Conservation (phyloP, 2,329 filamentous ascomycete species). For the Claviceps sp. region DNA sequence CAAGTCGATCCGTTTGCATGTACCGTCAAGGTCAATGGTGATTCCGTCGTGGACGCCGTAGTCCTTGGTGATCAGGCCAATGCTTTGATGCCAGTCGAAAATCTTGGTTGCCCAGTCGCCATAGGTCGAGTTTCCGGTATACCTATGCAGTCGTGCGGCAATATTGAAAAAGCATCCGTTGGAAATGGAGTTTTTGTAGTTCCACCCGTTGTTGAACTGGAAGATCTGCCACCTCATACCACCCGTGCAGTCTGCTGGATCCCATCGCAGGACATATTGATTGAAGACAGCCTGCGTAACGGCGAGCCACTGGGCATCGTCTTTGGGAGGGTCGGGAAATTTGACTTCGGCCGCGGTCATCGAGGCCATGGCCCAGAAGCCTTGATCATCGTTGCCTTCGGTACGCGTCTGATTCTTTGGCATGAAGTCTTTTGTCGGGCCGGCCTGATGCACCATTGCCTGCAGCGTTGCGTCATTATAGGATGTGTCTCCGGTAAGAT, state of each 20-base stretch:
- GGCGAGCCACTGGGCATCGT: slow-evolving; percentile 59
- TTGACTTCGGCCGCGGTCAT: slow-evolving; percentile 67
- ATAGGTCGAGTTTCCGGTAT: slow-evolving; percentile 70
- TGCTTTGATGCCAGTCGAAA: slow-evolving; percentile 49
- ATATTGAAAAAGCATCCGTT: slow-evolving; percentile 60
- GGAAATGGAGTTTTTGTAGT: slow-evolving; percentile 56
- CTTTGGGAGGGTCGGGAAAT: slow-evolving; percentile 52
- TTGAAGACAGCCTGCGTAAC: slow-evolving; percentile 71
- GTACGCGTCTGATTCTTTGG: slow-evolving; percentile 49
- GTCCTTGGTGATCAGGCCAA: slow-evolving; percentile 42
- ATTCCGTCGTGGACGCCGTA: slow-evolving; percentile 42
- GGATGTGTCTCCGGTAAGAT: slow-evolving; percentile 49
- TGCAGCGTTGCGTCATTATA: slow-evolving; percentile 49
- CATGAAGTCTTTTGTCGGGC: slow-evolving; percentile 49
- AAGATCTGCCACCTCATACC: slow-evolving; percentile 82
- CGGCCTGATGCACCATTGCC: slow-evolving; percentile 47
- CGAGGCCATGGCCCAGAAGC: slow-evolving; percentile 76
- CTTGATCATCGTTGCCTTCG: slow-evolving; percentile 61
- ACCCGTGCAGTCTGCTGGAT: slow-evolving; percentile 49
- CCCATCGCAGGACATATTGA: slow-evolving; percentile 60
- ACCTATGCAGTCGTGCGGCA: slow-evolving; percentile 58
- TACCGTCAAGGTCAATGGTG: slow-evolving; percentile 22
- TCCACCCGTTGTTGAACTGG: slow-evolving; percentile 57
- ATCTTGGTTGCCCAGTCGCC: slow-evolving; percentile 58
- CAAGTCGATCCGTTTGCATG: slow-evolving; percentile 39